Evolutionary conservation across 106 monocot genomes (phyloP).

Genomic region (Agapanthus africanus): DNA sequence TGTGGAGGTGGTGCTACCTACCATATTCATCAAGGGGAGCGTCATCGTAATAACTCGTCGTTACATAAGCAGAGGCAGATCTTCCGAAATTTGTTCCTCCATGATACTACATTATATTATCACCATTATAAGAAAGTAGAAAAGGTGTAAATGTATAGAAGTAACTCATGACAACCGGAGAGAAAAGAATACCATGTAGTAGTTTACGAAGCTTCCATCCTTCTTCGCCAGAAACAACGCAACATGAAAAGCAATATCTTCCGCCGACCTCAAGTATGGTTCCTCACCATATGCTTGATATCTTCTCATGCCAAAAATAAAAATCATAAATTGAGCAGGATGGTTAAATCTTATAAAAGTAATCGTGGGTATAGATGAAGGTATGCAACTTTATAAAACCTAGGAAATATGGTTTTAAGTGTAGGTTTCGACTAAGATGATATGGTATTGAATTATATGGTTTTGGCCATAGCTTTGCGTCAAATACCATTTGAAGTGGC

Average conservation of each 20-base stretch:
- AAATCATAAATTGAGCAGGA: slow-evolving; percentile 4
- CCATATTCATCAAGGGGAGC: slow-evolving; percentile 99
- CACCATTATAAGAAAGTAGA: not conserved
- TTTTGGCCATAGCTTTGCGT: too few species aligned
- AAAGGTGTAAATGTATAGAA: too few species aligned
- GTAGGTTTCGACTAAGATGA: too few species aligned
- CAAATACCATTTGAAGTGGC: too few species aligned
- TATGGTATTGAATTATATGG: too few species aligned
- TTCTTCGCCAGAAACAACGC: slow-evolving; percentile 59
- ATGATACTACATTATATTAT: slow-evolving; percentile 59
- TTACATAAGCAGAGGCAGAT: slow-evolving; percentile 55
- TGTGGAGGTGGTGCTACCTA: slow-evolving; percentile 12
- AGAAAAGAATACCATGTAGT: slow-evolving; percentile 97
- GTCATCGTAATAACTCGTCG: slow-evolving; percentile 75
- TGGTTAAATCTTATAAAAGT: too few species aligned
- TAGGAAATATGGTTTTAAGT: not conserved
- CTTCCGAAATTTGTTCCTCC: slow-evolving; percentile 93
- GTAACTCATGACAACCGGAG: too few species aligned
- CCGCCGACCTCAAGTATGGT: slow-evolving; percentile 39
- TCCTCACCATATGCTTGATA: slow-evolving; percentile 62
- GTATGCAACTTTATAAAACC: not conserved
- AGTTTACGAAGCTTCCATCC: slow-evolving; percentile 86
- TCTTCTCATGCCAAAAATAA: slow-evolving; percentile 18
- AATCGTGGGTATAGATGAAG: too few species aligned
- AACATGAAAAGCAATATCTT: slow-evolving; percentile 78